phyloP scores from a whole-genome alignment of 1,139 yeast genomes.

The Chernovozyma sophiae-reginae region DNA sequence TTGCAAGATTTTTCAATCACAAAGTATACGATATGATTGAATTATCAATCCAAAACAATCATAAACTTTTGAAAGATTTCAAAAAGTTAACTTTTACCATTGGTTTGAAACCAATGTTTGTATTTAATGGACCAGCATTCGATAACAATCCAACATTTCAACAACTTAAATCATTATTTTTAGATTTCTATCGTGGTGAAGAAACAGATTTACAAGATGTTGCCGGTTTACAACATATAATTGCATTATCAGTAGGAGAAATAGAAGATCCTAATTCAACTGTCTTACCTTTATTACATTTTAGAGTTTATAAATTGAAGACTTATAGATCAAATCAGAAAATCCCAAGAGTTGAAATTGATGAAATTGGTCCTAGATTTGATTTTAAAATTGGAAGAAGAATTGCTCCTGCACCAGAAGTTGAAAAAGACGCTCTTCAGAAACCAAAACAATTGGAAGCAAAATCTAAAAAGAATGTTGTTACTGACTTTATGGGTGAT shows the following conservation, averaged over 20 bases:
- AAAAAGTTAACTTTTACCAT: conserved; percentile 74
- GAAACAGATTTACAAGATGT: conserved; percentile 83
- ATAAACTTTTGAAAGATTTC: conserved; percentile 76
- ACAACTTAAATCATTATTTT: conserved; percentile 81
- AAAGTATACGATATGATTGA: conserved; percentile 94
- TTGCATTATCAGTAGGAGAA: conserved; percentile 74
- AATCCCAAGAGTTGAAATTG: conserved; percentile 89
- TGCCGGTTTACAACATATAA: conserved; percentile 89
- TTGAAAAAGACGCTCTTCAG: conserved; percentile 84
- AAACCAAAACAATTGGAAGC: conserved; percentile 80
- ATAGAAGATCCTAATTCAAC: conserved; percentile 62
- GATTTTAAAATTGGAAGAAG: conserved; percentile 91
- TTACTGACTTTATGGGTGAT: conserved; percentile 88
- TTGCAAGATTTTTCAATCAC: conserved; percentile 84
- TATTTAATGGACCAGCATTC: conserved; percentile 88
- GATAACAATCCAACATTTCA: conserved; percentile 83
- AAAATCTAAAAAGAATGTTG: conserved; percentile 84
- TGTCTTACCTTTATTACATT: conserved; percentile 69
- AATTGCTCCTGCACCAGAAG: conserved; percentile 78
- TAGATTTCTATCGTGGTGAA: conserved; percentile 91
- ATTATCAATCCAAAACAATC: conserved; percentile 64
- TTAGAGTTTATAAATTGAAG: conserved; percentile 85
- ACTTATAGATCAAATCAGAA: conserved; percentile 82
- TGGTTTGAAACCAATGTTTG: conserved; percentile 93
- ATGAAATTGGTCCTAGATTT: conserved; percentile 93